Evolutionary conservation across 352 stramenopile genomes (phyloP).

Genomic region (Pythium monospermum): DNA sequence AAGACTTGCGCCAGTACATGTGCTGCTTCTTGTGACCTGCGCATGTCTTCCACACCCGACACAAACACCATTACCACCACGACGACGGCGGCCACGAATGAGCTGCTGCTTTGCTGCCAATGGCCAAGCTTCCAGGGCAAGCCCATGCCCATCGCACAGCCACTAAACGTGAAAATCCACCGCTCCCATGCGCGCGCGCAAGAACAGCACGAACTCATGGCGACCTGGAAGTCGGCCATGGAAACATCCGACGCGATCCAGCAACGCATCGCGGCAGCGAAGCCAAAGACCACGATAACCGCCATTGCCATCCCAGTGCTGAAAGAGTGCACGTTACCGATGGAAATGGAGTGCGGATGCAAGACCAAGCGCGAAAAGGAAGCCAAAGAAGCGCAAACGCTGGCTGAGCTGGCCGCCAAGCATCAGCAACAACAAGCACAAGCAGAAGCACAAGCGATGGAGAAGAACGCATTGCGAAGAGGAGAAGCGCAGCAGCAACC

Average conservation of each 20-base stretch:
- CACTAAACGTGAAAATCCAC: constrained; percentile 12
- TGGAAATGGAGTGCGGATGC: constrained; percentile 27
- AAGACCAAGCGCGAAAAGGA: constrained; percentile 25
- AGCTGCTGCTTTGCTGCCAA: constrained; percentile 24
- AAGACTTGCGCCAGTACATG: constrained; percentile 28
- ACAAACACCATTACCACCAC: too few species aligned
- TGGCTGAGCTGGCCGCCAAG: constrained; percentile 16
- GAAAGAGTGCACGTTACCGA: constrained; percentile 22
- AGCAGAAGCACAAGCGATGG: constrained; percentile 6
- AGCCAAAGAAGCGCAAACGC: constrained; percentile 9
- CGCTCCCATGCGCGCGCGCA: constrained; percentile 13
- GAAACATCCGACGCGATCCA: constrained; percentile 17
- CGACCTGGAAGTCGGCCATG: constrained; percentile 18
- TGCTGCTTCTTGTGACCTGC: constrained; percentile 1
- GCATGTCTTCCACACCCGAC: background rate
- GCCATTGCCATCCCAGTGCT: background rate
- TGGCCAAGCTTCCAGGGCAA: constrained; percentile 10
- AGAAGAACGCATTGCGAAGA: too few species aligned
- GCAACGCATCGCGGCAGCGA: background rate
- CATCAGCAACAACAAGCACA: constrained; percentile 7
- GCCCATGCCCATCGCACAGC: background rate
- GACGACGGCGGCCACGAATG: too few species aligned
- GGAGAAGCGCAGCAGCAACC: too few species aligned
- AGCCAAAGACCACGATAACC: background rate
- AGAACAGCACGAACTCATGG: constrained; percentile 20